These are phyloP conservation scores for Mortierella sp. DNA, from an alignment of 371 early-diverging fungal genomes.

Conservation along the genomic window DNA sequence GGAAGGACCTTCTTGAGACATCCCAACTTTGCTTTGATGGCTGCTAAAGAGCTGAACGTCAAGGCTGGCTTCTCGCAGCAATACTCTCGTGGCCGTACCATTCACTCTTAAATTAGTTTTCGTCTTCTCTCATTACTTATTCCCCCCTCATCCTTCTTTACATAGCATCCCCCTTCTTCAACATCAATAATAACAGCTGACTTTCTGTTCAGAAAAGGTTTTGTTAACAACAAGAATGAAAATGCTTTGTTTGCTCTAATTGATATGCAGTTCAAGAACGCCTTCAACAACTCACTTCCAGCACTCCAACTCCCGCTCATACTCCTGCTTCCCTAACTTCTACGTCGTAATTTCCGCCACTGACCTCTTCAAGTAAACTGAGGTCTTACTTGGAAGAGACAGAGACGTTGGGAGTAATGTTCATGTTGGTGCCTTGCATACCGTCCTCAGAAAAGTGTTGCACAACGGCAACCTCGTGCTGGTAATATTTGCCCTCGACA, in stretches of 20 bases:
- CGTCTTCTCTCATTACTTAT: background rate
- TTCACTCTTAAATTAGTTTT: constrained; percentile 59
- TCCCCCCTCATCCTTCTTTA: background rate
- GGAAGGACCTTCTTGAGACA: constrained; percentile 44
- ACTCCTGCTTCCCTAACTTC: background rate
- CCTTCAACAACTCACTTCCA: background rate
- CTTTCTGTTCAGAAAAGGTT: background rate
- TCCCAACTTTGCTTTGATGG: constrained; percentile 61
- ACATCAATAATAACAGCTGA: background rate
- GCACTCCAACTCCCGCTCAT: too few species aligned
- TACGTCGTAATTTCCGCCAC: too few species aligned
- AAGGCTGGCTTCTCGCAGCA: constrained; percentile 74
- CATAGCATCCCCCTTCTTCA: background rate
- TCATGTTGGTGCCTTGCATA: constrained; percentile 62
- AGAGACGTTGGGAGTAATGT: constrained; percentile 32
- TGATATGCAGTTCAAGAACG: background rate
- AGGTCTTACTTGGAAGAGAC: constrained; percentile 42
- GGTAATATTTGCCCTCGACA: constrained; percentile 65
- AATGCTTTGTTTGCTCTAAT: constrained; percentile 13
- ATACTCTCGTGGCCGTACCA: constrained; percentile 62
- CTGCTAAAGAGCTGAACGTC: constrained; percentile 73
- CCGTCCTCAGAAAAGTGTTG: constrained; percentile 83
- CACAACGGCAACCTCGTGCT: constrained; percentile 75
- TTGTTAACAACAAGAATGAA: background rate
- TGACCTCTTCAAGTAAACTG: too few species aligned